Conservation (phyloP, 176 grass and related monocot species). For the Luzula sylvatica region DNA sequence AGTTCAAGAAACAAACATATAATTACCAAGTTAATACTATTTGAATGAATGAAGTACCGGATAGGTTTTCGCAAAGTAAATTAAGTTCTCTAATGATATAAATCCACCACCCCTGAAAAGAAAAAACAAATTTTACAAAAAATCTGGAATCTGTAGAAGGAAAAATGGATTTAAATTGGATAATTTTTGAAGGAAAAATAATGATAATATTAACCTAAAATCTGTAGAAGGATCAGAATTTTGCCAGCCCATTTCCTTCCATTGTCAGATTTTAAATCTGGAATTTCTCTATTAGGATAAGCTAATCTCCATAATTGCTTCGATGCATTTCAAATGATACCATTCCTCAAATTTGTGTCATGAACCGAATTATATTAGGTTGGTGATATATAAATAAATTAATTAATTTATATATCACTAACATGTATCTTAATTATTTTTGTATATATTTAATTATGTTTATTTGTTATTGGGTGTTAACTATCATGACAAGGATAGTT, state of each 20-base stretch:
- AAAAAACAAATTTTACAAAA: not conserved
- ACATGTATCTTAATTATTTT: no score
- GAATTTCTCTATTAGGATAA: constrained; percentile 58
- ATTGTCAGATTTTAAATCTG: constrained; percentile 79
- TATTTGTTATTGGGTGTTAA: no score
- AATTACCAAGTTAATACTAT: constrained; percentile 8
- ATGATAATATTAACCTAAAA: constrained; percentile 49
- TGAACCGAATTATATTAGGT: no score
- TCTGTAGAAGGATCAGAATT: constrained; percentile 67
- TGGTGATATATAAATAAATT: no score
- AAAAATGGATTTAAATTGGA: constrained; percentile 3
- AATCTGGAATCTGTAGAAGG: not conserved
- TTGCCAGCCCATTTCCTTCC: constrained; percentile 97
- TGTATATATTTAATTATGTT: no score
- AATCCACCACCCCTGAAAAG: constrained; percentile 51
- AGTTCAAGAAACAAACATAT: constrained; percentile 14
- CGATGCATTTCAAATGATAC: no score
- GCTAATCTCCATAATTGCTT: constrained; percentile 75
- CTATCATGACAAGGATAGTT: no score
- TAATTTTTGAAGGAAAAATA: constrained; percentile 25
- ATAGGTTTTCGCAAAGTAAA: constrained; percentile 62
- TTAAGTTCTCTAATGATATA: constrained; percentile 63
- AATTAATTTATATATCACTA: no score
- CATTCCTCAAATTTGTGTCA: no score
- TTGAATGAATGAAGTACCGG: constrained; percentile 29